A percentile compares a stretch with the other conserved stretches of the same genome.
These are phyloP conservation scores for Xylaria multiplex DNA, from an alignment of 2,329 filamentous ascomycete species.

Conservation along the genomic window DNA sequence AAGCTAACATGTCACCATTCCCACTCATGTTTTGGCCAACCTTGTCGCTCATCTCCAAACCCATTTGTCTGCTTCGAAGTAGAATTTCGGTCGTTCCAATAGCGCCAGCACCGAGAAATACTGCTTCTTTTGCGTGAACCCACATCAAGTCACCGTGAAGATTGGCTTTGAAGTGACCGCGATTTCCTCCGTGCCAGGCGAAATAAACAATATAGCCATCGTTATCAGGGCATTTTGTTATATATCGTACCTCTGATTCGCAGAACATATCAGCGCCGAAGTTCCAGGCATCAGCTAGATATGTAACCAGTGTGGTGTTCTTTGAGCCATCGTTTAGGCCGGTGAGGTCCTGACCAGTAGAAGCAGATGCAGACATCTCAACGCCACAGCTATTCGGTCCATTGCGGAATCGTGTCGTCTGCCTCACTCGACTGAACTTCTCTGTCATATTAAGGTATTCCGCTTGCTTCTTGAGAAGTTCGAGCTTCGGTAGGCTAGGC, in stretches of 20 bases:
- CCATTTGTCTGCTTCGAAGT: constrained; percentile 67
- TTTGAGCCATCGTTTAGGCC: constrained; percentile 76
- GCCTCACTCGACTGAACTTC: constrained; percentile 65
- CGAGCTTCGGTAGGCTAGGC: constrained; percentile 67
- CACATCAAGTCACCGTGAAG: constrained; percentile 71
- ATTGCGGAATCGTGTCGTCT: constrained; percentile 71
- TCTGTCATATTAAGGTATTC: constrained; percentile 59
- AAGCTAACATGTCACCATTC: constrained; percentile 73
- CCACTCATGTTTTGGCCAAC: constrained; percentile 71
- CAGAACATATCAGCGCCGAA: constrained; percentile 79
- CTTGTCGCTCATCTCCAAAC: constrained; percentile 65
- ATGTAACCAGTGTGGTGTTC: constrained; percentile 72
- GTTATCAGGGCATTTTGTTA: constrained; percentile 61
- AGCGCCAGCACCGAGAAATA: constrained; percentile 73
- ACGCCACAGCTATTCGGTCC: constrained; percentile 72
- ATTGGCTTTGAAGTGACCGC: constrained; percentile 64
- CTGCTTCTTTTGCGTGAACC: constrained; percentile 72
- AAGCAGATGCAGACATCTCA: constrained; percentile 67
- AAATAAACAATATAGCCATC: constrained; percentile 72
- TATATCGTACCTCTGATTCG: constrained; percentile 71
- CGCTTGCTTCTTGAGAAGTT: constrained; percentile 67
- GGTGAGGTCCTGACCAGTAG: constrained; percentile 71
- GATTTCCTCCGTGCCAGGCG: constrained; percentile 69
- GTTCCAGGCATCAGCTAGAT: constrained; percentile 75
- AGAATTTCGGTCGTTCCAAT: constrained; percentile 74